Conservation (phyloP, 192 early-diverging fungal species). For the Linnemannia schmuckeri region DNA sequence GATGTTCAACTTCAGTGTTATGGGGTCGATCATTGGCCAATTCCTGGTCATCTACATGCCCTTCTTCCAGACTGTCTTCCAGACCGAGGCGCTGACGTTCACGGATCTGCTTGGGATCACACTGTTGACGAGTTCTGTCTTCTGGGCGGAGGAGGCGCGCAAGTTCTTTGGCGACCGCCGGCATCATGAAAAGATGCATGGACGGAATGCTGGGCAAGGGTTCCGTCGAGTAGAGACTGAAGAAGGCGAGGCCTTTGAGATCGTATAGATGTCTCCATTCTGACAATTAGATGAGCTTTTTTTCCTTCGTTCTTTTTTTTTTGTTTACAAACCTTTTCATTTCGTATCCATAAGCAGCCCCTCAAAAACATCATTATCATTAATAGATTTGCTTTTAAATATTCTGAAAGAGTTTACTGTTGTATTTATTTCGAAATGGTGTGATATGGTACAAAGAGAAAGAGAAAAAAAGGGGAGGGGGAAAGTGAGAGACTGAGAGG, state of each 20-base stretch:
- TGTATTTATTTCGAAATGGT: background rate
- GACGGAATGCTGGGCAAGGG: conserved; percentile 33
- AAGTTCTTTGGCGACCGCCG: conserved; percentile 64
- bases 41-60: conserved; percentile 91
- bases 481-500: background rate
- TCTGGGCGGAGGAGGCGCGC: conserved; percentile 88
- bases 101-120: conserved; percentile 80
- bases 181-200: conserved; percentile 23
- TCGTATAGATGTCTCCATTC: conserved; percentile 22
- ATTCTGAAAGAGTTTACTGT: background rate
- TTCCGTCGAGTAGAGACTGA: conserved; percentile 52
- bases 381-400: background rate
- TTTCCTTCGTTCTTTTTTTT: background rate
- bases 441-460: background rate
- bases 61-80: conserved; percentile 93
- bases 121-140: conserved; percentile 79
- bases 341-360: background rate
- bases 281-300: background rate
- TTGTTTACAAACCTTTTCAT: background rate
- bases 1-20: conserved; percentile 90
- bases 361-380: background rate
- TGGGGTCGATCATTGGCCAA: conserved; percentile 86
- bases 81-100: conserved; percentile 87
- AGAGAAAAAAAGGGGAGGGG: background rate
- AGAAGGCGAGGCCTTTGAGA: conserved; percentile 53